Conservation (phyloP, 2,329 filamentous ascomycete genomes). For the Aspergillus unguis region DNA sequence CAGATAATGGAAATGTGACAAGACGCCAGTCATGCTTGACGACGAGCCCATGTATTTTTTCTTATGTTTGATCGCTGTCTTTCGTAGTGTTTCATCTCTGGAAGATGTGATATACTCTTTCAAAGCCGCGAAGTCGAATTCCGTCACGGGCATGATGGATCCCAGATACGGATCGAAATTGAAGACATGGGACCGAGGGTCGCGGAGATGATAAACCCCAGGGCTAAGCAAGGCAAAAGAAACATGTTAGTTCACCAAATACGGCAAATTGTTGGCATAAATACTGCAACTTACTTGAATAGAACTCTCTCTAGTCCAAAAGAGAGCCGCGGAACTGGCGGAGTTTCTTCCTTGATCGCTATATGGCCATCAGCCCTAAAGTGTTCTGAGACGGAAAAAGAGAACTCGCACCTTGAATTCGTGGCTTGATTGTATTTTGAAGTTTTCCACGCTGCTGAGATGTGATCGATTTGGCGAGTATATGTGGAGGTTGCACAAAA, state of each 20-base stretch:
- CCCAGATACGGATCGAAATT: slow-evolving; percentile 97
- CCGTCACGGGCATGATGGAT: slow-evolving; percentile 84
- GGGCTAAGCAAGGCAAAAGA: slow-evolving; percentile 42
- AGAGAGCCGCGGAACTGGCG: slow-evolving; percentile 60
- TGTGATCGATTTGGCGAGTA: neutral
- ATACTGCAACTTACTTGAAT: slow-evolving; percentile 63
- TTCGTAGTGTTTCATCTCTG: slow-evolving; percentile 68
- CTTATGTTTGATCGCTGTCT: slow-evolving; percentile 61
- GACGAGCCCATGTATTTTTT: slow-evolving; percentile 92
- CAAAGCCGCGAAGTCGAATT: slow-evolving; percentile 88
- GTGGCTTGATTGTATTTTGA: neutral
- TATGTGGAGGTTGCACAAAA: neutral
- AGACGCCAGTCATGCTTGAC: slow-evolving; percentile 86
- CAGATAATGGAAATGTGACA: slow-evolving; percentile 90
- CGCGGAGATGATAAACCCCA: slow-evolving; percentile 87
- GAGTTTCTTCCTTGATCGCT: slow-evolving; percentile 45
- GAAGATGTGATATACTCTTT: slow-evolving; percentile 90
- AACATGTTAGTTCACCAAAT: neutral
- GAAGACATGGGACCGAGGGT: slow-evolving; percentile 80
- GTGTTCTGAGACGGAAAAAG: neutral
- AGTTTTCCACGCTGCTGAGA: neutral
- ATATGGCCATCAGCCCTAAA: slow-evolving; percentile 3
- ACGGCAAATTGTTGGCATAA: neutral
- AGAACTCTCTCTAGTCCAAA: slow-evolving; percentile 84
- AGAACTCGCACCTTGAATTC: neutral